Base-by-base conservation (phyloP, 441 rosid genomes). In the Populus hybrid region DNA sequence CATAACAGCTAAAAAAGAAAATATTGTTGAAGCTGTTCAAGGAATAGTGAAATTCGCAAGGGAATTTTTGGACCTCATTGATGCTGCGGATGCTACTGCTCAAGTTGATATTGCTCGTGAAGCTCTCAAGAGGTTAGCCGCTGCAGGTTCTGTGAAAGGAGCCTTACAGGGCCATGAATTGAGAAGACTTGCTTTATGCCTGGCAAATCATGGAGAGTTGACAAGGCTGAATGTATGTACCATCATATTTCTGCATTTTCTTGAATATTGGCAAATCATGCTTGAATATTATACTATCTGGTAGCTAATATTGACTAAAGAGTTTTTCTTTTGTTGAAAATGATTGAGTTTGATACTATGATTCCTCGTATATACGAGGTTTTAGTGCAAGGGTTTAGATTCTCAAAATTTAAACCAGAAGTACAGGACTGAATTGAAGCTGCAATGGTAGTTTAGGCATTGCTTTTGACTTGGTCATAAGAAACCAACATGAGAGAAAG, bases 51-150 rank as follows among this genome's bases (percentile, higher is more conserved):
- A 94, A 83, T 96, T 90, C 71, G 93, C 94, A 2, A 93, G 85
- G 87, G 98, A 96, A 87, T 96, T 96, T 87, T 83, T 93, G 88
- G 98, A 96, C 81, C 98, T 96, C 53, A 94, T 96, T 76, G 99
- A 96, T 86, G 99, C 96, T 77, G 99, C 99, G 46, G 98, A 96
- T 93, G 98, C 98, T 80, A 94, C 99, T 42, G 99, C 94, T 64
- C 95, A 93, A 75, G 93, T 84, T 32, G 95, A 94, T 69, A 91
- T 94, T 84, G 98, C 95, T 81, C 97, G 97, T 8, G 98, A 96
- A 86, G 98, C 98, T 79, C 90, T 94, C 34, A 96, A 92, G 89
- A 88, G 99, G 84, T 88, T 96, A 73, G 97, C 98, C 75, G 90
- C 96, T 63, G 98, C 99, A 57, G 98, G 99, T 80, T 90, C 97